A percentile compares a stretch with the other conserved stretches of the same genome.
Conservation (phyloP, 768 basidiomycete genomes). For the Daedaleopsis nitida region DNA sequence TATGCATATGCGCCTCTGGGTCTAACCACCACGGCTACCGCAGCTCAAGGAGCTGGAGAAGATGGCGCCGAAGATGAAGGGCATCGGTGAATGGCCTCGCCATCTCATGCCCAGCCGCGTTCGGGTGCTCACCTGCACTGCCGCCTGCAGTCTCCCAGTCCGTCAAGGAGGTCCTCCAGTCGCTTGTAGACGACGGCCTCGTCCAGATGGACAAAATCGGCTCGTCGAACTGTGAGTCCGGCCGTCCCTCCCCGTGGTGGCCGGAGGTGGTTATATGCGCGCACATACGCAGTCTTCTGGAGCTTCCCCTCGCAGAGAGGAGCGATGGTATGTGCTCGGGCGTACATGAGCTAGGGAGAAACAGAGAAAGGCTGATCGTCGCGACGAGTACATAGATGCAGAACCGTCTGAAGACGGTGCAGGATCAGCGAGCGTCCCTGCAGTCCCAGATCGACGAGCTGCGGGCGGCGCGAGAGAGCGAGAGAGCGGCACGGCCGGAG, state of each 20-base stretch:
- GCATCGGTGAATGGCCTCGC: slow-evolving; percentile 62
- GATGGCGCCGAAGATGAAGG: slow-evolving; percentile 84
- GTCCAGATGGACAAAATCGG: slow-evolving; percentile 93
- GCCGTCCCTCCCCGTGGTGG: slow-evolving; percentile 7
- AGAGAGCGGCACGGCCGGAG: slow-evolving; percentile 55
- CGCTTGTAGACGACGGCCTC: slow-evolving; percentile 83
- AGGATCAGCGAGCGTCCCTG: slow-evolving; percentile 38
- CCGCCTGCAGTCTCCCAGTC: slow-evolving; percentile 71
- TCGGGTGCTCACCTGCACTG: neutral
- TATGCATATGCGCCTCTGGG: neutral
- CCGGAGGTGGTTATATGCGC: slow-evolving; percentile 12
- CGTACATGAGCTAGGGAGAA: neutral
- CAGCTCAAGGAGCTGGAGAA: slow-evolving; percentile 94
- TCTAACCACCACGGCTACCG: too few species aligned
- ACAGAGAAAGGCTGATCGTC: neutral
- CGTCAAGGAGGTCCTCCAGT: slow-evolving; percentile 89
- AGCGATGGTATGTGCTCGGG: slow-evolving; percentile 52
- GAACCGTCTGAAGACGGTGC: slow-evolving; percentile 51
- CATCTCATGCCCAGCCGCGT: neutral
- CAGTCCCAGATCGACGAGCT: slow-evolving; percentile 44
- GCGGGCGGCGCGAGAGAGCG: slow-evolving; percentile 43
- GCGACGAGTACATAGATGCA: slow-evolving; percentile 46
- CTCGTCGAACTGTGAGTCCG: slow-evolving; percentile 81
- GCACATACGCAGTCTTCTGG: slow-evolving; percentile 81
- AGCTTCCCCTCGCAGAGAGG: slow-evolving; percentile 91